Percentiles rank a stretch among this genome's conserved stretches.
phyloP scores from a whole-genome alignment of 208 protist species.

The Angomonas desouzai region DNA sequence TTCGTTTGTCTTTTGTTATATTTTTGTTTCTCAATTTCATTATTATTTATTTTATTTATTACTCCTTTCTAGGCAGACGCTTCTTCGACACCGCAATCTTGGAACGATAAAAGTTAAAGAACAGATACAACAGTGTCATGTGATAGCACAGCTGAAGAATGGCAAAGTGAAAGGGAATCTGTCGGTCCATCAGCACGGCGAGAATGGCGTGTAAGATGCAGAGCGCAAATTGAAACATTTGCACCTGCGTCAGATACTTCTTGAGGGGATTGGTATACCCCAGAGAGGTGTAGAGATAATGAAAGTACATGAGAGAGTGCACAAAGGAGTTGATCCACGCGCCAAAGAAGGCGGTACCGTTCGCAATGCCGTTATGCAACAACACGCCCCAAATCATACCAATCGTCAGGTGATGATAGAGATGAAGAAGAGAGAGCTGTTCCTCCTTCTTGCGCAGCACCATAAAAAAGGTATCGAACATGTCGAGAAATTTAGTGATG shows the following conservation, averaged over 20 bases:
- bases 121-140: slow-evolving; percentile 81
- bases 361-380: slow-evolving; percentile 77
- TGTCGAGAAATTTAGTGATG: slow-evolving; percentile 85
- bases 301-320: slow-evolving; percentile 91
- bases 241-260: slow-evolving; percentile 75
- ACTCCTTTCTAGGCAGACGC: not conserved
- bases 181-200: slow-evolving; percentile 43
- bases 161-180: slow-evolving; percentile 58
- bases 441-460: slow-evolving; percentile 83
- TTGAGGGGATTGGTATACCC: slow-evolving; percentile 87
- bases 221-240: slow-evolving; percentile 82
- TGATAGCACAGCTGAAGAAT: slow-evolving; percentile 80
- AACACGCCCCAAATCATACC: slow-evolving; percentile 85
- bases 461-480: slow-evolving; percentile 90
- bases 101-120: slow-evolving; percentile 68
- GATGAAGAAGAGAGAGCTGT: slow-evolving; percentile 86
- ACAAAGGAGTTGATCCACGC: slow-evolving; percentile 87
- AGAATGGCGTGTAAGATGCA: slow-evolving; percentile 84
- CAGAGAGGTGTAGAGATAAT: slow-evolving; percentile 86
- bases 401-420: slow-evolving; percentile 90
- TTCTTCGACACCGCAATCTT: slow-evolving; percentile 13
- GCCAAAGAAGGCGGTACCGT: slow-evolving; percentile 85
- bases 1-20: slow-evolving; percentile 3
- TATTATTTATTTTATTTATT: slow-evolving; percentile 6
- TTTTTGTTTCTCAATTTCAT: slow-evolving; percentile 2